Conservation (phyloP, 441 rosid genomes). For the Corymbia citriodora region DNA sequence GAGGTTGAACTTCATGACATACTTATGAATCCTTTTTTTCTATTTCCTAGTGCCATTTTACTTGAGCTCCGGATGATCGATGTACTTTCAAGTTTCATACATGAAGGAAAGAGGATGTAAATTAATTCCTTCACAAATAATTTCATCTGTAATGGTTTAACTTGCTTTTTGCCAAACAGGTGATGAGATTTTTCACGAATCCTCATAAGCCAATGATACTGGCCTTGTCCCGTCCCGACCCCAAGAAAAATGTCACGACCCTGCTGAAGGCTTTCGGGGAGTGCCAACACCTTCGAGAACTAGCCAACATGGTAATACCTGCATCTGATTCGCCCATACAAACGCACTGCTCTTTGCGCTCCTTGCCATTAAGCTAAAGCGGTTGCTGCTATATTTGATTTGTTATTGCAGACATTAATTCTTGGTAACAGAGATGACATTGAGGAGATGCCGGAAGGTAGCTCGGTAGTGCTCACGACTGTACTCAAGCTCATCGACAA, state of each 20-base stretch:
- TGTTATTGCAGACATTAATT: constrained; percentile 47
- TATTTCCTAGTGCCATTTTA: neutral
- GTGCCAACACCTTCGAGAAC: constrained; percentile 74
- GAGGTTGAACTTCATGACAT: constrained; percentile 43
- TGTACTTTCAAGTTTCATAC: neutral
- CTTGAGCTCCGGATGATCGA: neutral
- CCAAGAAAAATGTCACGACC: constrained; percentile 88
- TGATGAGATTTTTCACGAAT: constrained; percentile 88
- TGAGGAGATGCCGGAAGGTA: constrained; percentile 57
- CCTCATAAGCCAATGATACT: constrained; percentile 93
- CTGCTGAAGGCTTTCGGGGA: constrained; percentile 93
- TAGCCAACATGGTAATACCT: constrained; percentile 75
- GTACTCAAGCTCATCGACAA: constrained; percentile 67
- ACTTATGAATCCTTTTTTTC: neutral
- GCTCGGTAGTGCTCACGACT: constrained; percentile 51
- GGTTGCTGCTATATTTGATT: neutral
- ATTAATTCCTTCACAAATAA: neutral
- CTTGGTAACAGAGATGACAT: constrained; percentile 75
- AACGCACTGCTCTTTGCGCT: neutral
- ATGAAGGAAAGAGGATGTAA: neutral
- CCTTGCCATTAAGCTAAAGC: neutral
- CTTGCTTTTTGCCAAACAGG: constrained; percentile 28
- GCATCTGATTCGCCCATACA: neutral
- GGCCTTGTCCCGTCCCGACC: constrained; percentile 91
- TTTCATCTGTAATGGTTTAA: neutral